Evolutionary conservation across 495 filamentous ascomycete species (phyloP), one percentile per base, ranked within the genome.

Genomic region (Podospora didyma): DNA sequence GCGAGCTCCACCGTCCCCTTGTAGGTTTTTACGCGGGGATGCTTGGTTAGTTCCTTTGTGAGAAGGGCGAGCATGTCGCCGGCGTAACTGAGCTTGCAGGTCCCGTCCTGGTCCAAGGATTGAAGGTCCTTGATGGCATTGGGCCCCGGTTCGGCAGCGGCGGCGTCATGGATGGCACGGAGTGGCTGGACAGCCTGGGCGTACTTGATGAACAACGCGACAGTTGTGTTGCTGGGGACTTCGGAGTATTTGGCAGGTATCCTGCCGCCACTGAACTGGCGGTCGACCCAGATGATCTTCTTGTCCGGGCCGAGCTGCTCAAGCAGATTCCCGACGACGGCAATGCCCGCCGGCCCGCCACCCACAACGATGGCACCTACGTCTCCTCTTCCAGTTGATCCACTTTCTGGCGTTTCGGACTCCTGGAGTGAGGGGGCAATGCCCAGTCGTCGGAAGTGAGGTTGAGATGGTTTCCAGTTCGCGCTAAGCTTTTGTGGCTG

Each of bases 251-350:
- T 24, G 14, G 42, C 17, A 14, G 53, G 53, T 37, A 67, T 53
- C 14, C 53, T 51, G 7, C 64, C 64, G 9, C 57, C 58, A 3
- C 46, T n/a, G 26, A 67, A 67, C 0, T 34, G 16, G 14, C 11
- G 26, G 44, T 67, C 64, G 9, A 67, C 26, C 64, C 64, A 67
- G 19, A 61, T 57, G n/a, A 67, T 55, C 21, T 53, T 64, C 7
- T 7, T 20, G 22, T 44, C 24, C 14, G 44, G 41, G 10, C 24
- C 20, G 9, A 58, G 17, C 34, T 26, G 11, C 23, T 62, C 54
- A 3, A 67, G 53, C 12, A 67, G 48, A n/a, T 62, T 63, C 4
- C 61, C 64, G 52, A 67, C 64, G 11, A 46, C 59, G n/a, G 61
- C 64, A 22, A 67, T 62, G 10, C 64, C 64, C 17, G 64, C 64